Base-by-base conservation (phyloP, 2,329 filamentous ascomycete genomes). In the Zopfia rhizophila region DNA sequence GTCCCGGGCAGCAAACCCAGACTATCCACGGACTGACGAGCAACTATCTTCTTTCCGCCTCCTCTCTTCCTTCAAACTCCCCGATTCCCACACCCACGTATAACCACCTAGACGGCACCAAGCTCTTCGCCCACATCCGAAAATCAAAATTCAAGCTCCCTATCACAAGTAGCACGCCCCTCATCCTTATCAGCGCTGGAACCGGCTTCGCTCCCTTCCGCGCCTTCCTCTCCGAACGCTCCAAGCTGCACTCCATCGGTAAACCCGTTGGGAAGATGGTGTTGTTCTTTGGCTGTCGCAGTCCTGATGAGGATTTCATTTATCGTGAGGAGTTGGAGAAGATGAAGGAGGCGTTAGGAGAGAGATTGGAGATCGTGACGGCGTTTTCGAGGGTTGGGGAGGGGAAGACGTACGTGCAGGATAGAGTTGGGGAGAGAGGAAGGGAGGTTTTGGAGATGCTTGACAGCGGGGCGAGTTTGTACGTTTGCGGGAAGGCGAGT, bases 131-230 rank as follows among this genome's bases (percentile, higher is more conserved):
- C 1, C 71, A 75, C 45, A 60, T 76, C 31, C 70, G 72, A 18
- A 68, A 67, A 42, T 75, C 73, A 1, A 73, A 70, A 27, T 81
- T 80, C 67, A 77, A 76, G 37, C 69, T 80, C 2, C 78, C 78
- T 0, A 58, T 69, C 8, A 60, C 68, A 0, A 59, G 69, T 5
- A 69, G 66, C 3, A 74, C 68, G 0, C 81, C 81, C 0, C 61
- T 85, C 7, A 69, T 84, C 38, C 79, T 75, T 52, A 58, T 72
- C 31, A 56, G 51, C 24, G 67, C 67, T 3, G 66, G 67, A 7
- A 69, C 65, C n/a, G 66, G 67, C 7, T 60, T 70, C 23, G 67
- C 67, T 7, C 66, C 67, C 1, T 69, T 70, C 47, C 59, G 65
- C 11, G 67, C 65, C 4, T 70, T 70, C 41, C 37, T 70, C 24